phyloP scores from a whole-genome alignment of 805 yeast species.

The Diddensiella caesifluorescens region DNA sequence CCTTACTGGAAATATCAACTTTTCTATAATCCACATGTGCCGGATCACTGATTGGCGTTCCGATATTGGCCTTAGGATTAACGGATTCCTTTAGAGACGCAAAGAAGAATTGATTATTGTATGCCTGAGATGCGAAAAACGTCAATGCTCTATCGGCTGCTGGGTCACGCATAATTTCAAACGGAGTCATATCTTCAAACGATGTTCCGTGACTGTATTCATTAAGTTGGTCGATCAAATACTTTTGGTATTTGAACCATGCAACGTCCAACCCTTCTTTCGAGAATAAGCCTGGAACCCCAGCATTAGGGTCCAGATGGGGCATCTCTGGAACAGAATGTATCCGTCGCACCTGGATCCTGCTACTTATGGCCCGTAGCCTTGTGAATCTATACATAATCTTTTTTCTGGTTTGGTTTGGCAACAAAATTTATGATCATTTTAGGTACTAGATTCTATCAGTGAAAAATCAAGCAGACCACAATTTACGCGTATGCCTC shows the following conservation, averaged over 20 bases:
- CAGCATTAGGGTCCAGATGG: slow-evolving; percentile 14
- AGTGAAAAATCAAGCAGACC: no score
- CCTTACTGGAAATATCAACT: slow-evolving; percentile 23
- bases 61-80: slow-evolving; percentile 25
- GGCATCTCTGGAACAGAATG: slow-evolving; percentile 21
- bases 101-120: slow-evolving; percentile 85
- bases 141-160: slow-evolving; percentile 11
- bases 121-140: slow-evolving; percentile 74
- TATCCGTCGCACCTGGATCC: slow-evolving; percentile 3
- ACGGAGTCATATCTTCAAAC: slow-evolving; percentile 17
- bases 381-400: no score
- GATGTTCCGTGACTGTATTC: slow-evolving; percentile 16
- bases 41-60: slow-evolving; percentile 8
- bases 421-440: no score
- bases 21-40: slow-evolving; percentile 19
- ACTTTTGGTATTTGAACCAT: slow-evolving; percentile 78
- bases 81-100: slow-evolving; percentile 21
- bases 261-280: slow-evolving; percentile 62
- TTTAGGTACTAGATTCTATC: no score
- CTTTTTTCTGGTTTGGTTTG: no score
- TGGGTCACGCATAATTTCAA: slow-evolving; percentile 18
- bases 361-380: not conserved
- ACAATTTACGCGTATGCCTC: no score
- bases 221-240: slow-evolving; percentile 31
- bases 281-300: slow-evolving; percentile 55